Evolutionary conservation across 2,329 filamentous ascomycete genomes (phyloP).

Genomic region (Neofusicoccum laricinum): DNA sequence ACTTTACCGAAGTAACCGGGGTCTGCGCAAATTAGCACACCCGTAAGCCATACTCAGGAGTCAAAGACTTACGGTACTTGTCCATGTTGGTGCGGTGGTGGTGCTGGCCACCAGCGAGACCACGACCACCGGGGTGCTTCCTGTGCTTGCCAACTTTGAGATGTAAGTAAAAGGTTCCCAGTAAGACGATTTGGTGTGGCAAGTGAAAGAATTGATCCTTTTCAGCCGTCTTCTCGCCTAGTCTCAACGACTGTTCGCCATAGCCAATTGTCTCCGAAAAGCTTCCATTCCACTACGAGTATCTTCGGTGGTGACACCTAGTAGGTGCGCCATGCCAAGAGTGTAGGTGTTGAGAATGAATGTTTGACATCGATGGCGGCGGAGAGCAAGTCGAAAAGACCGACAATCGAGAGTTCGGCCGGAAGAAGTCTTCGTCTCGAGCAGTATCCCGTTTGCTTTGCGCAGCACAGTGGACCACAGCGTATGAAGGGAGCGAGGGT

Average conservation of each 20-base stretch:
- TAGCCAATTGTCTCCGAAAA: background rate
- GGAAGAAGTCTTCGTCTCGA: too few species aligned
- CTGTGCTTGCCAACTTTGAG: conserved; percentile 82
- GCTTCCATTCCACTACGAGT: too few species aligned
- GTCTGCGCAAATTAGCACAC: conserved; percentile 36
- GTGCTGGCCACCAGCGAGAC: conserved; percentile 96
- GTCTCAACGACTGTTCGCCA: background rate
- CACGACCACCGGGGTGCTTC: conserved; percentile 72
- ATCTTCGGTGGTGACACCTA: too few species aligned
- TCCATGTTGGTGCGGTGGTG: conserved; percentile 93
- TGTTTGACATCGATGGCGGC: too few species aligned
- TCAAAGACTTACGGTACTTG: conserved; percentile 61
- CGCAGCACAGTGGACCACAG: too few species aligned
- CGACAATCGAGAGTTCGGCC: background rate
- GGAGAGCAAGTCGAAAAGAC: background rate
- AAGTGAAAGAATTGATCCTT: background rate
- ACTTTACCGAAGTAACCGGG: conserved; percentile 80
- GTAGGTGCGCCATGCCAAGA: too few species aligned
- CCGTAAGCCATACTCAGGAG: too few species aligned
- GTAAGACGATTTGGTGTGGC: too few species aligned
- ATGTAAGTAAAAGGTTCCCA: conserved; percentile 68
- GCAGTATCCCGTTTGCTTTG: too few species aligned
- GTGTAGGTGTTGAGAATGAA: too few species aligned
- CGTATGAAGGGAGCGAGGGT: background rate
- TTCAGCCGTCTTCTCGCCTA: background rate